Conservation (phyloP, 2,329 filamentous ascomycete genomes). For the Xylaria sp. region DNA sequence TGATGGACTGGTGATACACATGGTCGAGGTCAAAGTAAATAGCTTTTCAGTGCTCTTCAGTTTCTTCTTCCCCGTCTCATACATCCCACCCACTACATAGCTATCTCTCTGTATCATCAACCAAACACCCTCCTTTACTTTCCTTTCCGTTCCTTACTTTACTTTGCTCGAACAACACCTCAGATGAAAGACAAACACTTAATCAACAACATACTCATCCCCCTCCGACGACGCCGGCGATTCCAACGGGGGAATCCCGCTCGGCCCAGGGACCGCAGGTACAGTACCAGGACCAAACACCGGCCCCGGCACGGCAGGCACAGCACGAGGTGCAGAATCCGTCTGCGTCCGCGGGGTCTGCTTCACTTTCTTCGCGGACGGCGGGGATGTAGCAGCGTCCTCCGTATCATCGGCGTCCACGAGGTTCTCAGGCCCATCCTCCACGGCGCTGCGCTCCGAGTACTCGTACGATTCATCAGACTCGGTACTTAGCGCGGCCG, state of each 20-base stretch:
- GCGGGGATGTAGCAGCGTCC: too few relatives aligned
- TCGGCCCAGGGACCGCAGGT: too few relatives aligned
- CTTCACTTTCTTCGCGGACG: slow-evolving; percentile 9
- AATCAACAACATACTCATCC: too few relatives aligned
- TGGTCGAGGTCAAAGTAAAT: neutral
- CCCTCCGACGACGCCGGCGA: neutral
- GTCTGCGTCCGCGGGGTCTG: too few relatives aligned
- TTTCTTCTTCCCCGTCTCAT: neutral
- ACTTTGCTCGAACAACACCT: too few relatives aligned
- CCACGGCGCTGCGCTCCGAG: slow-evolving; percentile 35
- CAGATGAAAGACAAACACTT: too few relatives aligned
- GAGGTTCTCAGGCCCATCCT: slow-evolving; percentile 31
- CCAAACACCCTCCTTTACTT: neutral
- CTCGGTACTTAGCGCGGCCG: too few relatives aligned
- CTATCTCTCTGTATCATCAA: neutral
- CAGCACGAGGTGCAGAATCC: too few relatives aligned
- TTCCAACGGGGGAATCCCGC: neutral
- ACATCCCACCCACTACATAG: neutral
- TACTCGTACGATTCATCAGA: slow-evolving; percentile 34
- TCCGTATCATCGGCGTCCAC: neutral
- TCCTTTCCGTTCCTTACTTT: too few relatives aligned
- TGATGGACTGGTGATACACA: neutral
- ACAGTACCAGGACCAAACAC: too few relatives aligned
- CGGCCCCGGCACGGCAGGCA: neutral
- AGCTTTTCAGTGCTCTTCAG: neutral